phyloP scores from a whole-genome alignment of 192 early-diverging fungal genomes.

The Entophlyctis luteolus region DNA sequence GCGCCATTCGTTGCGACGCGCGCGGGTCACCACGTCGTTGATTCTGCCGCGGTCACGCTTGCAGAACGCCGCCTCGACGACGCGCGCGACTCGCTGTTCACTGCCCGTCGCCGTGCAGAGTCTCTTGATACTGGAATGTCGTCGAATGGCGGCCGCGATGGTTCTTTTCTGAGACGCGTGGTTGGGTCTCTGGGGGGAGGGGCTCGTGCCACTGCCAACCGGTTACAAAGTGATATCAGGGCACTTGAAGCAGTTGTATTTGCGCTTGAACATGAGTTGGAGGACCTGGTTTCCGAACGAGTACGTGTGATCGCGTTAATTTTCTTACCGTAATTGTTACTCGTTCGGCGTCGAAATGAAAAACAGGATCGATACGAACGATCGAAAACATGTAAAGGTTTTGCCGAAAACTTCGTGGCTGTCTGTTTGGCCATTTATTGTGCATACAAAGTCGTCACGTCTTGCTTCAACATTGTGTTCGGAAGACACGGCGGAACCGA shows the following conservation, averaged over 20 bases:
- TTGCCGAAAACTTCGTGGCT: slow-evolving; percentile 76
- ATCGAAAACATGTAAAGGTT: slow-evolving; percentile 71
- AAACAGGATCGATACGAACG: slow-evolving; percentile 49
- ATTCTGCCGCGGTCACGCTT: no score
- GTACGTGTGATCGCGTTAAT: slow-evolving; percentile 26
- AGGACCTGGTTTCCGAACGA: slow-evolving; percentile 73
- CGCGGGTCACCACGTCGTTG: slow-evolving; percentile 48
- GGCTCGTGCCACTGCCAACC: no score
- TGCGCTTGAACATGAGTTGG: slow-evolving; percentile 74
- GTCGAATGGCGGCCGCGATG: background rate
- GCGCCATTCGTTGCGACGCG: slow-evolving; percentile 68
- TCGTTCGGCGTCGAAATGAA: background rate
- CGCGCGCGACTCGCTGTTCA: no score
- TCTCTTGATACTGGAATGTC: background rate
- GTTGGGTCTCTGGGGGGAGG: background rate
- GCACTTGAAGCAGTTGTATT: slow-evolving; percentile 64
- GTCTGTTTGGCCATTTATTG: slow-evolving; percentile 87
- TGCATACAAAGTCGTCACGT: slow-evolving; percentile 82
- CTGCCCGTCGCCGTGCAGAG: no score
- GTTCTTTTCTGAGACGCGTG: background rate
- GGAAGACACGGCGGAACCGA: slow-evolving; percentile 70
- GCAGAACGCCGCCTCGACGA: slow-evolving; percentile 64
- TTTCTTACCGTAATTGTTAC: background rate
- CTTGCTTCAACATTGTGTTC: slow-evolving; percentile 74
- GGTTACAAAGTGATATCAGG: background rate